Base-by-base conservation (phyloP, 2,329 filamentous ascomycete species). In the Fusarium continuum region DNA sequence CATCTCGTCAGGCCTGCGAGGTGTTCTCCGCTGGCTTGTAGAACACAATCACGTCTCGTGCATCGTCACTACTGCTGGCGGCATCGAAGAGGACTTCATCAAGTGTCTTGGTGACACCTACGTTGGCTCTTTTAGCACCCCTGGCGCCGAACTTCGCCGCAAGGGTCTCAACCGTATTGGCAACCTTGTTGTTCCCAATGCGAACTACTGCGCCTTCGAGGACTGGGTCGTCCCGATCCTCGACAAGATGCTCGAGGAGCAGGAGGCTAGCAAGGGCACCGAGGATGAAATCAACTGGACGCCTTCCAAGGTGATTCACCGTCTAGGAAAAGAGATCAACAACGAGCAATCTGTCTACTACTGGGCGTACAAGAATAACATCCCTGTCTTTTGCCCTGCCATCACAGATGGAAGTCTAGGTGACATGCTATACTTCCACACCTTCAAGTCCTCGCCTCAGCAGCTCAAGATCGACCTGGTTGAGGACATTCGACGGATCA, bases 371-470 rank as follows among this genome's bases (percentile, higher is more conserved):
- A 95, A 93, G 79, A 98, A 99, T 79, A 83, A 95, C 75, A 98
- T 99, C 54, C 95, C 95, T 1, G 90, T 99, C 14, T 99, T 99
- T 81, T 98, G 94, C 73, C 95, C 95, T 0, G 95, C 95, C 6
- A 81, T 99, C 70, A 99, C 95, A 0, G 95, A 99, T 73, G 95
- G 95, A 16, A 96, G 92, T 69, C 79, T 99, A 17, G 95, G 95
- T 6, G 95, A 99, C 76, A 99, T 99, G 95, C 83, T 99, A 34
- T 98, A 97, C 79, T 98, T 99, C 76, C 94, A 99, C 79, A 96
- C 93, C 1, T 99, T 93, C 85, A 95, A 94, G 75, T 79, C 91
- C 0, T 93, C 91, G 3, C 94, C 94, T 4, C 80, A 82, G 59
- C 91, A 94, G 76, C 83, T 99, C 35, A 87, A 89, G 53, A 87